Conservation (phyloP, 108 stramenopile species). For the Fragilaria crotonensis region DNA sequence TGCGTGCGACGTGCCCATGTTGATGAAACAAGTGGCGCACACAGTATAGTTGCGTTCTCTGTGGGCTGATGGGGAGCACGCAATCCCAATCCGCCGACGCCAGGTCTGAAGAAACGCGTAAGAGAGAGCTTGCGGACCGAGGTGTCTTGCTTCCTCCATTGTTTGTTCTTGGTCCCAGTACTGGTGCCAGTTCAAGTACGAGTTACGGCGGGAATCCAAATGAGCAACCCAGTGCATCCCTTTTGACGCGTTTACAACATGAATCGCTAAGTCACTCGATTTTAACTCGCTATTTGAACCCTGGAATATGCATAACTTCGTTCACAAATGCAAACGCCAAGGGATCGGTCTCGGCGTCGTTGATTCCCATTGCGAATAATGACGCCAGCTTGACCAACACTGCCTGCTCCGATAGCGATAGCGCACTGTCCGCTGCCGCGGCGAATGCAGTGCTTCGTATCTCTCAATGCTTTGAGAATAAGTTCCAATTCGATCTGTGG, state of each 20-base stretch:
- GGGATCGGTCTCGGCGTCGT: neutral
- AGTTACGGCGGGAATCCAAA: too few species aligned
- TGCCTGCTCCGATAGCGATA: neutral
- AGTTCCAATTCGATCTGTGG: neutral
- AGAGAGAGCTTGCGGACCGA: too few species aligned
- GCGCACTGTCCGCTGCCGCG: neutral
- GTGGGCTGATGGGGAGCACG: too few species aligned
- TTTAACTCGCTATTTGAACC: neutral
- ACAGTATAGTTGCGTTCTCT: too few species aligned
- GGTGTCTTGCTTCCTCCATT: neutral
- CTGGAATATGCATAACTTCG: neutral
- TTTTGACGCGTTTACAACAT: neutral
- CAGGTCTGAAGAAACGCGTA: too few species aligned
- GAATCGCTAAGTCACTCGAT: neutral
- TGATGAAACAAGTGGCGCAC: too few species aligned
- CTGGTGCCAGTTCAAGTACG: neutral
- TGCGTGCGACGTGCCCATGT: too few species aligned
- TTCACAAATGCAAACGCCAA: neutral
- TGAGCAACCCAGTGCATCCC: neutral
- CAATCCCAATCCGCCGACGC: too few species aligned
- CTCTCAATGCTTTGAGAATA: neutral
- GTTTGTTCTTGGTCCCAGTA: neutral
- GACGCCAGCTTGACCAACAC: neutral
- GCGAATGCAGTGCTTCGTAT: neutral
- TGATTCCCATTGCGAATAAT: neutral